Base-by-base conservation (phyloP, 2,329 filamentous ascomycete genomes). In the Nigrospora oryzae region DNA sequence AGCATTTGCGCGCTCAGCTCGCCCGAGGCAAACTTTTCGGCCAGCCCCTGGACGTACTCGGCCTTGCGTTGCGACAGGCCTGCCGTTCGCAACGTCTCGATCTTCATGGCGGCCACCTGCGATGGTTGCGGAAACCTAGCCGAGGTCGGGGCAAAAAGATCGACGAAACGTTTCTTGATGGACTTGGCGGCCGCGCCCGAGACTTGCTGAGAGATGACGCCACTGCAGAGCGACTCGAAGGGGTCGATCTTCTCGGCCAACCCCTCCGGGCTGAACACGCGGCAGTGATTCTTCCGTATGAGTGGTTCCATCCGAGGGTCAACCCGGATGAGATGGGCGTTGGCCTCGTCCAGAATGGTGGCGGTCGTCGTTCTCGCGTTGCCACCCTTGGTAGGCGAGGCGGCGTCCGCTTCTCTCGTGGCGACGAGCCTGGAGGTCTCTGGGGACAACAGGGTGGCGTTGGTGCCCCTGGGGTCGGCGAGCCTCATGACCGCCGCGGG, bases 201-300 rank as follows among this genome's bases (percentile, higher is more conserved):
- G 16, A 98, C 91, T 68, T 98, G 93, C 66, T 97, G 93, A 43
- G 88, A 89, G 56, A 97, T 95, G 59, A 98, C 96, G 42, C 89
- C 86, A 63, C 84, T 90, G 35, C 80, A 77, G 32, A 98, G 74
- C 46, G 80, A 83, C 54, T 85, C 83, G 58, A 96, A 98, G 0
- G 93, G 93, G 64, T 97, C 89, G 48, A 96, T 79, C 51, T 80
- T 74, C 63, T 96, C 89, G 28, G 83, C 79, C n/a, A 97, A 68
- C 0, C 89, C 89, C 50, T 85, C 83, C 0, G 88, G 77, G 2
- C 83, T 86, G 66, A 97, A 97, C 14, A 93, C 67, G 44, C 73
- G 75, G 63, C 91, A 97, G 49, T 77, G 78, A 58, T 95, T 76
- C 46, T 79, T 77, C 46, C 86, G 81, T 40, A 96, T 79, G 15